A percentile compares a stretch with the other conserved stretches of the same genome.
Conservation (phyloP, 163 green algal species). For the Coccomyxa subellipsoidea region DNA sequence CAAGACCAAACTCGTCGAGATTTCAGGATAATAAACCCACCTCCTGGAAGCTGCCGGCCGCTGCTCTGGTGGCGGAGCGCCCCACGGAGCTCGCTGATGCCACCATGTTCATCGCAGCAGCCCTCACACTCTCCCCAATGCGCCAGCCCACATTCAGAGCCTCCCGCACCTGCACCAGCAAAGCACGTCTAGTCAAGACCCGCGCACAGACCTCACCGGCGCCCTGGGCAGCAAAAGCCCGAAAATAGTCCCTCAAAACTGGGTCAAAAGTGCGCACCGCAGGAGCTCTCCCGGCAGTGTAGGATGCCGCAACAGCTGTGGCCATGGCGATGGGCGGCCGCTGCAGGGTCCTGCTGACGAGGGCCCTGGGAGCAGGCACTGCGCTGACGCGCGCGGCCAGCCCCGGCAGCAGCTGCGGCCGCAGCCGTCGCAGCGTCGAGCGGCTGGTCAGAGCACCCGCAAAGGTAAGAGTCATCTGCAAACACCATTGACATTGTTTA, state of each 20-base stretch:
- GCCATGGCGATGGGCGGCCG: background rate
- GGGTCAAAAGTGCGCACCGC: background rate
- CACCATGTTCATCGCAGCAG: background rate
- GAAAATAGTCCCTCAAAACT: no score
- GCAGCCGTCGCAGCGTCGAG: background rate
- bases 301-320: background rate
- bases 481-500: background rate
- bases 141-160: background rate
- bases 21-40: no score
- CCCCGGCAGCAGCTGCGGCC: background rate
- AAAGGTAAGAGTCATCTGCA: slow-evolving; percentile 1
- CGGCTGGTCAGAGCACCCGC: background rate
- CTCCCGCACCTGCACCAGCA: background rate
- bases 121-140: background rate
- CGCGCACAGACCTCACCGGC: no score
- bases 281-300: background rate
- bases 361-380: background rate
- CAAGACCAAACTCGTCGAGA: no score
- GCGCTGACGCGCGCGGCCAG: background rate
- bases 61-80: background rate
- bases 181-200: no score
- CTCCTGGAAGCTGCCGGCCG: background rate
- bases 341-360: slow-evolving; percentile 1
- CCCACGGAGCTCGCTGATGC: background rate
- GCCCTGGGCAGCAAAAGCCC: background rate